Conservation (phyloP, 129 eudicot species). For the Glebionis coronaria region DNA sequence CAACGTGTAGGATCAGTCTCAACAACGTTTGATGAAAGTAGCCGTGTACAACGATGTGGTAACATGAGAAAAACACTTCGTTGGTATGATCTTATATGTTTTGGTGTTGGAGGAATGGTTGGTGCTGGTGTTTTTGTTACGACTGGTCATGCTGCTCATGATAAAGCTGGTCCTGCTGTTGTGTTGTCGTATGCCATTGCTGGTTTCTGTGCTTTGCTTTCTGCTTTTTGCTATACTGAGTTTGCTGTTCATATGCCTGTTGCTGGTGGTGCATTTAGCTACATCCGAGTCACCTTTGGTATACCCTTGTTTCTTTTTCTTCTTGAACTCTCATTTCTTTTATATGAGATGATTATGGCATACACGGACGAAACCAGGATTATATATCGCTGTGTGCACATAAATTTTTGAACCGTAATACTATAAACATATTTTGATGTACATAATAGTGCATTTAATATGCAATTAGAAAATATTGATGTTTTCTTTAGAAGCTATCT, state of each 20-base stretch:
- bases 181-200: slow-evolving; percentile 95
- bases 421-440: too few relatives aligned
- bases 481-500: too few relatives aligned
- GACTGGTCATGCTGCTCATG: slow-evolving; percentile 65
- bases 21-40: slow-evolving; percentile 61
- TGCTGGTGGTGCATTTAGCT: slow-evolving; percentile 98
- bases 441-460: too few relatives aligned
- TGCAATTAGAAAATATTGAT: too few relatives aligned
- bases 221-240: slow-evolving; percentile 97
- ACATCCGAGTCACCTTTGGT: slow-evolving; percentile 90
- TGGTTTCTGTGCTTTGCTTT: slow-evolving; percentile 87
- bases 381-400: too few relatives aligned
- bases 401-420: too few relatives aligned
- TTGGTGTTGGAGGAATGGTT: slow-evolving; percentile 98
- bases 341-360: not conserved
- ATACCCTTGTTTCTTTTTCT: slow-evolving; percentile 10
- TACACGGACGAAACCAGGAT: too few relatives aligned
- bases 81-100: slow-evolving; percentile 86
- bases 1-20: slow-evolving; percentile 69
- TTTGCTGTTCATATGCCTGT: slow-evolving; percentile 98
- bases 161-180: slow-evolving; percentile 75
- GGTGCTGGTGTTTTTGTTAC: slow-evolving; percentile 99
- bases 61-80: slow-evolving; percentile 55
- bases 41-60: slow-evolving; percentile 40
- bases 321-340: not conserved